Conservation (phyloP, 2,329 filamentous ascomycete species). For the Fusarium devonianum region DNA sequence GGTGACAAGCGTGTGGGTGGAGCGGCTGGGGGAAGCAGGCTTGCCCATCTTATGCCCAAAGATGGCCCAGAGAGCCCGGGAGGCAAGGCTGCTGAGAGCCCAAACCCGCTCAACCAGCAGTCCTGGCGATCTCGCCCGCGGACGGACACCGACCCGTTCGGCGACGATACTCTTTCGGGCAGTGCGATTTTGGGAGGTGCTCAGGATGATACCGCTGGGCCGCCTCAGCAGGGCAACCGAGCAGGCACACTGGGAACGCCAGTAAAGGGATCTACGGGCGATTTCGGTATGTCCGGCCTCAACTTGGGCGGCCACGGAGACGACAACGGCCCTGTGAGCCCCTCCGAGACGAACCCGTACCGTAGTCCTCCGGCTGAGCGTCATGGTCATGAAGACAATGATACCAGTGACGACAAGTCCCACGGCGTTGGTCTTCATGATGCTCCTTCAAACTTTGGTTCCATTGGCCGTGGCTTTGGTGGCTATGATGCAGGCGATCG, state of each 20-base stretch:
- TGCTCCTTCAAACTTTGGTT: slow-evolving; percentile 59
- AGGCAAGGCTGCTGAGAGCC: slow-evolving; percentile 59
- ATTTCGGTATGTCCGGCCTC: slow-evolving; percentile 69
- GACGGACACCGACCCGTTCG: slow-evolving; percentile 79
- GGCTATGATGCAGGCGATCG: slow-evolving; percentile 79
- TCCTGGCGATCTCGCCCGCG: slow-evolving; percentile 68
- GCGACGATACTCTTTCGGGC: slow-evolving; percentile 70
- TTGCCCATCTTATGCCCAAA: slow-evolving; percentile 85
- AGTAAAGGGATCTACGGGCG: slow-evolving; percentile 60
- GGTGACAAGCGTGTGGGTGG: slow-evolving; percentile 79
- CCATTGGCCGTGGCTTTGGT: slow-evolving; percentile 59
- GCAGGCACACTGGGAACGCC: slow-evolving; percentile 60
- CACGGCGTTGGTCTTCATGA: slow-evolving; percentile 53
- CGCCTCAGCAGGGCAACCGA: slow-evolving; percentile 44
- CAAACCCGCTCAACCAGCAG: slow-evolving; percentile 49
- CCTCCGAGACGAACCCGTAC: slow-evolving; percentile 95
- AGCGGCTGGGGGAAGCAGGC: slow-evolving; percentile 77
- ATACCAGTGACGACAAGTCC: slow-evolving; percentile 58
- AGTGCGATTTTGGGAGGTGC: slow-evolving; percentile 78
- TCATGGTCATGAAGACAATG: slow-evolving; percentile 69
- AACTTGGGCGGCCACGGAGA: slow-evolving; percentile 65
- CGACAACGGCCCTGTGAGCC: slow-evolving; percentile 78
- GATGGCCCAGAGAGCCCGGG: slow-evolving; percentile 72
- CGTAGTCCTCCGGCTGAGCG: slow-evolving; percentile 85
- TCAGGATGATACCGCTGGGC: slow-evolving; percentile 65